A percentile compares a stretch with the other conserved stretches of the same genome.
Evolutionary conservation across 129 eudicot genomes (phyloP).

Genomic region (Arctium lappa): DNA sequence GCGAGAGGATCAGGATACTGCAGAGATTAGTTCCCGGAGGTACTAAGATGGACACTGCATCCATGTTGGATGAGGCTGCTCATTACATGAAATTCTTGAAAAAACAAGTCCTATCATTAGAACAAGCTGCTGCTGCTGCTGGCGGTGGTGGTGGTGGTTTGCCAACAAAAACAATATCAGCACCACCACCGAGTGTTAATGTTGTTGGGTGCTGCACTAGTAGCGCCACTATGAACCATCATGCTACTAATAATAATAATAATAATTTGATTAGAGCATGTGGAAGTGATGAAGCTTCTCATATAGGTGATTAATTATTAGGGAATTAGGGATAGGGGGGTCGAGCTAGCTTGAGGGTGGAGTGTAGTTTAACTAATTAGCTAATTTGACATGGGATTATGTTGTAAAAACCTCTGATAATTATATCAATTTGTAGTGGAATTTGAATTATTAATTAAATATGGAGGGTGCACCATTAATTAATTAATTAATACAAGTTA

Average conservation of each 20-base stretch:
- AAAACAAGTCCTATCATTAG: slow-evolving; percentile 58
- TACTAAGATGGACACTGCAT: slow-evolving; percentile 93
- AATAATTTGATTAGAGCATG: slow-evolving; percentile 26
- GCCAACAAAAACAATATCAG: slow-evolving; percentile 22
- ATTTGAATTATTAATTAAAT: slow-evolving; percentile 1
- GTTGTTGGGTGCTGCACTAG: neutral
- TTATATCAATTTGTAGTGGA: neutral
- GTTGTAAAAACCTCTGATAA: slow-evolving; percentile 9
- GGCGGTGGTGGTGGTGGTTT: neutral
- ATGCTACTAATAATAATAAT: slow-evolving; percentile 11
- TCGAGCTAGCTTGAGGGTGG: neutral
- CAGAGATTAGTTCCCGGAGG: slow-evolving; percentile 95
- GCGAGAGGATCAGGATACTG: slow-evolving; percentile 65
- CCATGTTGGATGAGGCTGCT: slow-evolving; percentile 94
- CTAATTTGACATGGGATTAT: slow-evolving; percentile 17
- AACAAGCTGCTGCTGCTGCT: slow-evolving; percentile 37
- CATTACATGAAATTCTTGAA: slow-evolving; percentile 86
- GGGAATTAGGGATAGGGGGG: neutral
- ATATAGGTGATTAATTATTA: slow-evolving; percentile 23
- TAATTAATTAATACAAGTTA: neutral
- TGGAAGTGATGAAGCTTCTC: slow-evolving; percentile 20
- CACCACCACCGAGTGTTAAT: neutral
- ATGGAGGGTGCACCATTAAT: neutral
- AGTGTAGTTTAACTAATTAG: slow-evolving; percentile 8
- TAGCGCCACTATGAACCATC: neutral